Conservation (phyloP, 2,329 filamentous ascomycete genomes). For the Venturia nashicola region DNA sequence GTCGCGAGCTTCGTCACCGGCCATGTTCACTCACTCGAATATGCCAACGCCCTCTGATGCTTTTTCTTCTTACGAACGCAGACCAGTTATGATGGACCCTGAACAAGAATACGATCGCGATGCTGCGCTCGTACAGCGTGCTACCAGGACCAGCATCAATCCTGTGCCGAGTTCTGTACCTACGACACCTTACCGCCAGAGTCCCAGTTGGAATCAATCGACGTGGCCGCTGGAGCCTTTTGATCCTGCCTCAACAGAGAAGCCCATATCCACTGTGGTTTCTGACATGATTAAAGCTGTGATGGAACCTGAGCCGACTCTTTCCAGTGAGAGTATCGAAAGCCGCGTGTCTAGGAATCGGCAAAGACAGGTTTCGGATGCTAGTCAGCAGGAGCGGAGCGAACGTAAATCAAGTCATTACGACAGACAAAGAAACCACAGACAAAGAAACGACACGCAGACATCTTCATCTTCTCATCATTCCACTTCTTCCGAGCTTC, state of each 20-base stretch:
- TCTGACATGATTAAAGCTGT: not conserved
- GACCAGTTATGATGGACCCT: not conserved
- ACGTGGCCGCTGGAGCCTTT: not conserved
- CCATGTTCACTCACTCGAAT: not conserved
- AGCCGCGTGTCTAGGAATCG: not conserved
- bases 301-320: not conserved
- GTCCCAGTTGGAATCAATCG: not conserved
- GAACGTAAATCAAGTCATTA: not conserved
- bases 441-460: not conserved
- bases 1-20: not conserved
- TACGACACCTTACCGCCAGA: not conserved
- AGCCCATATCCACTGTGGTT: too few species aligned
- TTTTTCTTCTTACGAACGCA: not conserved
- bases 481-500: not conserved
- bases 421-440: not conserved
- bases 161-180: not conserved
- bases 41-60: not conserved
- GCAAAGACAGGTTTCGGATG: not conserved
- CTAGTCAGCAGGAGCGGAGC: not conserved
- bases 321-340: not conserved
- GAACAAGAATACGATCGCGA: slow-evolving; percentile 4
- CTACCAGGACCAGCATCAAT: not conserved
- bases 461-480: not conserved
- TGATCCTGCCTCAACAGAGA: not conserved
- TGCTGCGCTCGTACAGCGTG: slow-evolving; percentile 6